A percentile compares a stretch with the other conserved stretches of the same genome.
These are phyloP conservation scores for Helicostylum pulchrum DNA, from an alignment of 192 early-diverging fungal genomes.

Conservation along the genomic window DNA sequence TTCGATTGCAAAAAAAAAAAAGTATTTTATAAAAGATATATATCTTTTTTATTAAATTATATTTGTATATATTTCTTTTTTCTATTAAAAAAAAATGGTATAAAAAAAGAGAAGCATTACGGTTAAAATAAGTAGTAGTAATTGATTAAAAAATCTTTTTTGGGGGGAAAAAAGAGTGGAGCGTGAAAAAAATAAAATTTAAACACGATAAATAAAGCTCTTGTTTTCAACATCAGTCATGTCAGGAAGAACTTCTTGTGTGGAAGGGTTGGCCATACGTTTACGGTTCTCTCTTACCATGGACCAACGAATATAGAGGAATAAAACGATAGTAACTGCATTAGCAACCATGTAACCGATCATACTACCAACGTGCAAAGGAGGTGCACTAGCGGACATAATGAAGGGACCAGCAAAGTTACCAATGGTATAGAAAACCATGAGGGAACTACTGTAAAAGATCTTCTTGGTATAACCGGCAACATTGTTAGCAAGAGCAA, in stretches of 20 bases:
- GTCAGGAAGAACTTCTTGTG: conserved; percentile 6
- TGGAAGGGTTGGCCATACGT: conserved; percentile 8
- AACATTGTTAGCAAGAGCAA: conserved; percentile 15
- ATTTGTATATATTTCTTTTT: no score
- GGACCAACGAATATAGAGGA: conserved; percentile 8
- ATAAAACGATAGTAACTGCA: conserved; percentile 8
- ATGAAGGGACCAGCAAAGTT: conserved; percentile 23
- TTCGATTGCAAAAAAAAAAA: no score
- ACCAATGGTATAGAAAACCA: conserved; percentile 28
- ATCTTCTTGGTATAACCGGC: conserved; percentile 33
- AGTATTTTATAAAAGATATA: no score
- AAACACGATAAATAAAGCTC: conserved; percentile 16
- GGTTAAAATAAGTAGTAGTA: no score
- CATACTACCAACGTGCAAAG: conserved; percentile 20
- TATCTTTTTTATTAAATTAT: no score
- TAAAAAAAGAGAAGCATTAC: no score
- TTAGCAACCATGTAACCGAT: conserved; percentile 20
- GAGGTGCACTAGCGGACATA: conserved; percentile 12
- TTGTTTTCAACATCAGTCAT: conserved; percentile 17
- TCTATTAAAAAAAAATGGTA: no score
- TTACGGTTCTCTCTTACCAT: conserved; percentile 21
- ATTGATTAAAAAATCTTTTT: no score
- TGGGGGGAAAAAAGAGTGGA: no score
- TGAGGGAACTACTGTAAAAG: conserved; percentile 5
- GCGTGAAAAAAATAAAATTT: conserved; percentile 2